These are phyloP conservation scores for Pseudogymnoascus sp. DNA, from an alignment of 2,329 filamentous ascomycete species.

Conservation along the genomic window DNA sequence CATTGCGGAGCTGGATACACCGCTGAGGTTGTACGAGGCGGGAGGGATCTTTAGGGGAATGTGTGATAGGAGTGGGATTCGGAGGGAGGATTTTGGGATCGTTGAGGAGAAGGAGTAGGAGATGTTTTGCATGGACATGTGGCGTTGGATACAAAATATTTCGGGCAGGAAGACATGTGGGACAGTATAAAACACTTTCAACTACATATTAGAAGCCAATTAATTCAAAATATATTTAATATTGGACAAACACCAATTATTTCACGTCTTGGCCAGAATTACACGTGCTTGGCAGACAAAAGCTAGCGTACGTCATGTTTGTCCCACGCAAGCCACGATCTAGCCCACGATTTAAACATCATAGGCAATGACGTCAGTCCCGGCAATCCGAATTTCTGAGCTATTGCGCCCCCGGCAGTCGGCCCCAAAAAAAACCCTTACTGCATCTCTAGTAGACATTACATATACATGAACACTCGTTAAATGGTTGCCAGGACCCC, in stretches of 20 bases:
- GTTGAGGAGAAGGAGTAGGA: background rate
- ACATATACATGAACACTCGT: conserved; percentile 1
- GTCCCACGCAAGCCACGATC: background rate
- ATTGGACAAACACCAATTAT: background rate
- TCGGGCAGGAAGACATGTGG: background rate
- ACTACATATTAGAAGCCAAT: background rate
- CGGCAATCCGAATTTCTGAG: conserved; percentile 5
- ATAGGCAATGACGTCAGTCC: background rate
- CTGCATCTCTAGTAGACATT: background rate
- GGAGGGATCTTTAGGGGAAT: conserved; percentile 70
- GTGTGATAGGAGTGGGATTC: conserved; percentile 55
- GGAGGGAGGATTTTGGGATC: conserved; percentile 26
- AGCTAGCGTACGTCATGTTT: background rate
- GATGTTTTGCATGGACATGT: background rate
- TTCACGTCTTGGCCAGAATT: background rate
- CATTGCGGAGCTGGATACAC: conserved; percentile 81
- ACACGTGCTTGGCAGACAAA: background rate
- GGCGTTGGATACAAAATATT: background rate
- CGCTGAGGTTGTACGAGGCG: conserved; percentile 63
- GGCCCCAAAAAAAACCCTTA: background rate
- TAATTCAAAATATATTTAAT: background rate
- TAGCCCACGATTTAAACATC: background rate
- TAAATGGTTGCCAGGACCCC: background rate
- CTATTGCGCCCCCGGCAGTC: background rate
- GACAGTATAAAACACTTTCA: background rate